Evolutionary conservation across 176 grass and related monocot genomes (phyloP), one percentile per base, ranked within the genome.

Genomic region (Olyra latifolia): DNA sequence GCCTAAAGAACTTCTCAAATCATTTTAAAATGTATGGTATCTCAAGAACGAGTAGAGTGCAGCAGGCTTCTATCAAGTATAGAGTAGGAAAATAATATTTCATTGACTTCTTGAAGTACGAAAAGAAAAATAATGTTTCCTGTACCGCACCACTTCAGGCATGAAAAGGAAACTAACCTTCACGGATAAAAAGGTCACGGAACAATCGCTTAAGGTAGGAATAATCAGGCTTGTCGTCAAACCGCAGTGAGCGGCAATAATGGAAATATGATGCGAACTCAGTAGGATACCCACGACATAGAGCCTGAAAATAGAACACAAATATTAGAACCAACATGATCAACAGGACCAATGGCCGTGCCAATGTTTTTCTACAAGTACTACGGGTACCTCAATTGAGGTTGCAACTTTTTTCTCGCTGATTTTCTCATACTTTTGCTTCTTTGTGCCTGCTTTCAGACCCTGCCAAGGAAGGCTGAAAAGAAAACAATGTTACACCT

Each of bases 261-360:
- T 95, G 97, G 72, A 99, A 99, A 86, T 99, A 99, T 60, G 97
- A 96, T 59, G 91, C 89, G 68, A 99, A 99, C 80, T 99, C 97
- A 30, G 84, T 76, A 69, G 97, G 93, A 83, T 99, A 99, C 24
- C 91, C 97, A 69, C 88, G 82, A 48, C 93, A 99, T 50, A 99
- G 70, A 79, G 84, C 88, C 97, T 99, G 84, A 68, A 73, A 73
- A 88, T 30, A 82, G 19, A 73, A 78, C 4, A 19, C 69, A 16
- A 76, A 50, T 23, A 71, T 80, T 44, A 79, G 32, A 65, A 76
- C 20, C 78, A 86, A 71, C 40, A 76, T 45, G 54, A 77, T 54
- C 6, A 13, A 76, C 20, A 71, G 4, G 38, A 10, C 2, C 12
- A 38, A 61, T 35, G 32, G 32, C 32, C 5, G 24, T 65, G 53